Evolutionary conservation across 345 rosid species (phyloP).

Genomic region (Cochlearia excelsa): DNA sequence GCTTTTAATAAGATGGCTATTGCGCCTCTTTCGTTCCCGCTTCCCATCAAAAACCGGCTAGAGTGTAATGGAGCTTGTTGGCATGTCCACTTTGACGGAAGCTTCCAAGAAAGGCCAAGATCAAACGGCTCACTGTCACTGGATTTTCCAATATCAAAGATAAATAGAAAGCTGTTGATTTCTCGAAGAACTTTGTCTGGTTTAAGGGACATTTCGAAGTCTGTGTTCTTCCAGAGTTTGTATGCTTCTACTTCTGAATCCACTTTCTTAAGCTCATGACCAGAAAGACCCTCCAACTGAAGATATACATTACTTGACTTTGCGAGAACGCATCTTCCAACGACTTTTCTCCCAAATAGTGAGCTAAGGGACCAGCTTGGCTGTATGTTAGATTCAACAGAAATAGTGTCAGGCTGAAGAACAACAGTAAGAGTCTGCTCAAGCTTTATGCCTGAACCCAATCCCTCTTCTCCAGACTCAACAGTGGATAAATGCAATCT

Average conservation of each 20-base stretch:
- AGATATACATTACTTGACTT: constrained; percentile 67
- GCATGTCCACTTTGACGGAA: constrained; percentile 67
- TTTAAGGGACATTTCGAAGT: constrained; percentile 53
- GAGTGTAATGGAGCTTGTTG: constrained; percentile 69
- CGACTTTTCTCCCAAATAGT: constrained; percentile 68
- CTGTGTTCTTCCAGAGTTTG: constrained; percentile 33
- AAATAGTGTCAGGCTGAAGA: constrained; percentile 57
- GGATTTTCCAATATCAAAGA: constrained; percentile 57
- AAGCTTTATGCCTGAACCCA: constrained; percentile 52
- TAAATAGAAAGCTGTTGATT: constrained; percentile 48
- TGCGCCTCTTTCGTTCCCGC: constrained; percentile 95
- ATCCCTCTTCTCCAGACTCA: constrained; percentile 41
- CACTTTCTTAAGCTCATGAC: constrained; percentile 35
- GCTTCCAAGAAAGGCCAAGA: constrained; percentile 69
- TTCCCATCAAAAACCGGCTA: constrained; percentile 91
- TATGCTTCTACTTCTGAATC: constrained; percentile 37
- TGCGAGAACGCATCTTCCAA: constrained; percentile 74
- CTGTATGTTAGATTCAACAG: constrained; percentile 44
- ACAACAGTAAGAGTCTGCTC: constrained; percentile 84
- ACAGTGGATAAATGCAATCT: constrained; percentile 56
- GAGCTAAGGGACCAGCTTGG: constrained; percentile 87
- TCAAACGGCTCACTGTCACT: constrained; percentile 60
- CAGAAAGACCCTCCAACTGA: constrained; percentile 60
- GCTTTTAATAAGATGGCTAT: constrained; percentile 80
- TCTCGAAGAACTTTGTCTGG: constrained; percentile 66